Conservation (phyloP, 169 alveolate species). For the Plasmodium gaboni region DNA sequence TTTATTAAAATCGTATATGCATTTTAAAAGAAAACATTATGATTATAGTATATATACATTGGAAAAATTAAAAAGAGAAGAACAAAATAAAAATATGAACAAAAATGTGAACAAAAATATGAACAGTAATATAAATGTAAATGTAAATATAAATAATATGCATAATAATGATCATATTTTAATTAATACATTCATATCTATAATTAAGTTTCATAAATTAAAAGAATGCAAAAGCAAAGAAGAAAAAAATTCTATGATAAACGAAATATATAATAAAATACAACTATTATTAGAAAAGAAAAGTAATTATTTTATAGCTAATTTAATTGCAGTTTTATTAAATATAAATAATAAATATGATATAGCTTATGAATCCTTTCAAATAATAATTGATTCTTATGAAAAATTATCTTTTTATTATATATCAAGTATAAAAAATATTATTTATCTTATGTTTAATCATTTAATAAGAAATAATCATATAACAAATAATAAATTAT, state of each 20-base stretch:
- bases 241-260: conserved; percentile 25
- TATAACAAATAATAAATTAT: conserved; percentile 49
- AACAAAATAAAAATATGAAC: background rate
- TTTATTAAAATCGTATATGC: conserved; percentile 48
- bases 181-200: conserved; percentile 54
- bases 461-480: conserved; percentile 51
- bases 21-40: conserved; percentile 32
- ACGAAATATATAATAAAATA: conserved; percentile 39
- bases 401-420: conserved; percentile 33
- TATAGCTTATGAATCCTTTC: conserved; percentile 53
- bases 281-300: conserved; percentile 13
- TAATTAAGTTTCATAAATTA: conserved; percentile 32
- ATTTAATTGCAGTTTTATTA: conserved; percentile 26
- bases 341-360: conserved; percentile 60
- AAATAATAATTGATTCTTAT: conserved; percentile 32
- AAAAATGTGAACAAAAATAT: too few species aligned
- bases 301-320: conserved; percentile 45
- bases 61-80: conserved; percentile 40
- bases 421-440: conserved; percentile 18
- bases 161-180: background rate
- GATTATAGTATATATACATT: conserved; percentile 56
- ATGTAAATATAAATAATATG: too few species aligned
- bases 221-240: conserved; percentile 37
- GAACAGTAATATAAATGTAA: background rate
- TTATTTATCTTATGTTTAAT: conserved; percentile 58